Conservation (phyloP, 2,329 filamentous ascomycete genomes). For the Ophiostoma sp. region DNA sequence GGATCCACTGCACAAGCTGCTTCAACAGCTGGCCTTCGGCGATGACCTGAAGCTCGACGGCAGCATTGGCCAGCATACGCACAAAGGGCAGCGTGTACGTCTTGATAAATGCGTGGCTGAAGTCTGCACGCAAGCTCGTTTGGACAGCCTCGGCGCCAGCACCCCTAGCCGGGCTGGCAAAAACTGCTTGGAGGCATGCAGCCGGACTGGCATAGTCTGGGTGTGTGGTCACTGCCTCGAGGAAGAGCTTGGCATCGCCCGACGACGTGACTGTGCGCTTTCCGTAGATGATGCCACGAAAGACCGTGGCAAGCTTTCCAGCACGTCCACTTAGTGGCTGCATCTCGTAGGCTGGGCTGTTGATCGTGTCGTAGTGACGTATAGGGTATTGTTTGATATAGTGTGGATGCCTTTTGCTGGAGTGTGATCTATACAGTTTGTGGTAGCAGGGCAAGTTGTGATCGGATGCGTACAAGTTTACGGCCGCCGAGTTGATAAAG, state of each 20-base stretch:
- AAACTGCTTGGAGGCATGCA: slow-evolving; percentile 30
- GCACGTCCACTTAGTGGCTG: background rate
- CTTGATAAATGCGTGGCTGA: slow-evolving; percentile 32
- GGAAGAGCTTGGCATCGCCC: slow-evolving; percentile 31
- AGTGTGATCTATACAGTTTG: background rate
- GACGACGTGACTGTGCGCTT: slow-evolving; percentile 26
- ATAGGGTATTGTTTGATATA: background rate
- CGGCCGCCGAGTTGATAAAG: background rate
- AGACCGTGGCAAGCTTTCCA: background rate
- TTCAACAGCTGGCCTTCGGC: slow-evolving; percentile 46
- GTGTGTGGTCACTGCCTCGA: slow-evolving; percentile 29
- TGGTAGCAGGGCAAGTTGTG: background rate
- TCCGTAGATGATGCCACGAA: slow-evolving; percentile 26
- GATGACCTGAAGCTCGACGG: slow-evolving; percentile 43
- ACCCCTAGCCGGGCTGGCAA: slow-evolving; percentile 26
- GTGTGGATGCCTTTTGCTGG: background rate
- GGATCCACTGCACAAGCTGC: slow-evolving; percentile 41
- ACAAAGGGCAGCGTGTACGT: slow-evolving; percentile 32
- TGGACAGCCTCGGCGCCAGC: slow-evolving; percentile 30
- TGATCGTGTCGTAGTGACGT: background rate
- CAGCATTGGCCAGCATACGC: slow-evolving; percentile 33
- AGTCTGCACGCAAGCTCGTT: slow-evolving; percentile 28
- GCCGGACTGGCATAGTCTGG: slow-evolving; percentile 25
- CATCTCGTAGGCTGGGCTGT: background rate
- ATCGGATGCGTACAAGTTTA: background rate